Evolutionary conservation across 345 rosid genomes (phyloP), one percentile per base, ranked within the genome.

Genomic region (Toxicodendron radicans): DNA sequence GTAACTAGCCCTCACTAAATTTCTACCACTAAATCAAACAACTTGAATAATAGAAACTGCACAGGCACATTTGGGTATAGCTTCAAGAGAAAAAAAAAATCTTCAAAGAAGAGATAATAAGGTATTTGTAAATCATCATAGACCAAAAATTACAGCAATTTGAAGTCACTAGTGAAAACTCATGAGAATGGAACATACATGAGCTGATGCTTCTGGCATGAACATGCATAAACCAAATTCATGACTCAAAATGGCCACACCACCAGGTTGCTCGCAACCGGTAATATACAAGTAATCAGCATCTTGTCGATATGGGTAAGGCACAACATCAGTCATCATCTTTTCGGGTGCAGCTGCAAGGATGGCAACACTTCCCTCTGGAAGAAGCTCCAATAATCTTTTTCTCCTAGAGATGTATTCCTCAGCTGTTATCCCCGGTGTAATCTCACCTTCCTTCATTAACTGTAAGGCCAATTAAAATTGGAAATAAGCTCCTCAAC

Each of bases 271-370:
- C 18, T 91, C 93, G 83, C 96, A 95, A 56, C 98, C 99, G 20
- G 99, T 93, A 72, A 93, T 73, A 78, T 93, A 95, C 53, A 81
- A 79, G 81, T 91, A 95, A 78, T 91, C 91, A 72, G 99, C 91
- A 74, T 95, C 97, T 80, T 88, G 99, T 64, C 96, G 87, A 77
- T 85, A 91, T 49, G 93, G 88, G 75, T 95, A 93, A 2, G 97
- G 98, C 30, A 95, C 99, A 67, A 91, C 97, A 72, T 93, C 92
- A 3, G 92, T 95, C 98, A 95, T 95, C 98, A 91, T 93, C 91
- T 95, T 91, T 72, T 90, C 82, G 1, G 98, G 97, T 43, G 96
- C 91, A 58, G 99, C 86, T 54, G 99, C 88, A 66, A 93, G 71
- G 64, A 95, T 86, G 62, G 97, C 97, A 79, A 95, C 82, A 74